Base-by-base conservation (phyloP, 495 filamentous ascomycete species). In the Cetradonia linearis region DNA sequence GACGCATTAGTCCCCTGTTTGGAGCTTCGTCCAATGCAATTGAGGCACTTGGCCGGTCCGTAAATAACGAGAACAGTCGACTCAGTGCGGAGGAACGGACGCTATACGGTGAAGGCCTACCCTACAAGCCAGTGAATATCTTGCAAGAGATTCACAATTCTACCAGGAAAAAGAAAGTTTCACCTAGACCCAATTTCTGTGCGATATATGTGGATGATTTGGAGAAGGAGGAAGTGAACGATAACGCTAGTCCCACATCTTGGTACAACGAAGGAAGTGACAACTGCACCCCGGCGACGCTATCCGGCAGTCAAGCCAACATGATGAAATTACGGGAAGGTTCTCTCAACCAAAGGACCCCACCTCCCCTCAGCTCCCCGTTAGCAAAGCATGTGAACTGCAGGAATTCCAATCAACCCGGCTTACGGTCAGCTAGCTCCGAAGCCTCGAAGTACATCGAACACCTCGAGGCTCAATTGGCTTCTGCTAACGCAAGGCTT, bases 401-500 rank as follows among this genome's bases (percentile, higher is more conserved):
- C 30, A 61, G 62, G 14, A 50, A 59, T 36, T 33, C 34, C 14
- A 64, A 56, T 31, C 62, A 53, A 11, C 42, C 61, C 42, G 47
- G 58, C n/a, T 31, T 63, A 27, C 59, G 64, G 42, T 63, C 63
- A 56, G 47, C 65, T 11, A 71, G 63, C 57, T 65, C 63, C 42
- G 66, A 69, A 58, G 65, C 68, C 16, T 59, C 70, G 5, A 67
- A 70, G 47, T 79, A 79, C 64, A 78, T 80, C 46, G 77, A 79
- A 46, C 76, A 76, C 61, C 70, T 79, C 8, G 77, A 79, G 58
- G 63, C 65, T 20, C 75, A 79, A 60, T 64, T 77, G 13, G 70
- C 70, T 2, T 73, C 75, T 14, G 55, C 72, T 11, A 66, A 73
- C 31, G 69, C 64, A 0, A 77, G 73, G 63, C 58, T 77, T 14